Conservation (phyloP, 192 early-diverging fungal genomes). For the Phlyctochytrium bullatum region DNA sequence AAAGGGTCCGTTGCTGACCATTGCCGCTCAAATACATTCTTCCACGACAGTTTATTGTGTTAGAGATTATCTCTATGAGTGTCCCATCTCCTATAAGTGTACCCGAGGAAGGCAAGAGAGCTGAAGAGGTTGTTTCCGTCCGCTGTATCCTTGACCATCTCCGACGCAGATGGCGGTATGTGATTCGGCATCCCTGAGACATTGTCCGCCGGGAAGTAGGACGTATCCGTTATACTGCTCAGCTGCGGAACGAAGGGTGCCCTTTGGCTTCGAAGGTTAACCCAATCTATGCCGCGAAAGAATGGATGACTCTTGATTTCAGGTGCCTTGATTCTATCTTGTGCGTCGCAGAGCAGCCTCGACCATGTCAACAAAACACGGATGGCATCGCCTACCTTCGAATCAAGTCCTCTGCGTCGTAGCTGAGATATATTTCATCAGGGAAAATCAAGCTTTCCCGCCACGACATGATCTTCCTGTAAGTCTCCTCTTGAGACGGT, state of each 20-base stretch:
- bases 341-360: constrained; percentile 78
- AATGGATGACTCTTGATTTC: constrained; percentile 93
- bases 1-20: no score
- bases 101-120: constrained; percentile 97
- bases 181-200: constrained; percentile 52
- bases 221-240: constrained; percentile 93
- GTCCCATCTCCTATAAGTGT: constrained; percentile 92
- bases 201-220: constrained; percentile 96
- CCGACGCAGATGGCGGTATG: constrained; percentile 52
- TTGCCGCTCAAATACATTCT: no score
- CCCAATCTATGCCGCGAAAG: constrained; percentile 94
- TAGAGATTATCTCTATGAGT: constrained; percentile 52
- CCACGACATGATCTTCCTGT: constrained; percentile 98
- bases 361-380: background rate
- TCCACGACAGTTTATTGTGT: background rate
- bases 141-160: constrained; percentile 67
- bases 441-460: constrained; percentile 86
- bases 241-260: constrained; percentile 92
- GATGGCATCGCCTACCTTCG: constrained; percentile 53
- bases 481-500: constrained; percentile 93
- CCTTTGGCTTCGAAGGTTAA: constrained; percentile 72
- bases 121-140: constrained; percentile 60
- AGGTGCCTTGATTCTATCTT: constrained; percentile 77
- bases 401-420: constrained; percentile 91
- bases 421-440: constrained; percentile 86